Evolutionary conservation across 2,329 filamentous ascomycete species (phyloP).

Genomic region (Verticillium zaregamsianum): DNA sequence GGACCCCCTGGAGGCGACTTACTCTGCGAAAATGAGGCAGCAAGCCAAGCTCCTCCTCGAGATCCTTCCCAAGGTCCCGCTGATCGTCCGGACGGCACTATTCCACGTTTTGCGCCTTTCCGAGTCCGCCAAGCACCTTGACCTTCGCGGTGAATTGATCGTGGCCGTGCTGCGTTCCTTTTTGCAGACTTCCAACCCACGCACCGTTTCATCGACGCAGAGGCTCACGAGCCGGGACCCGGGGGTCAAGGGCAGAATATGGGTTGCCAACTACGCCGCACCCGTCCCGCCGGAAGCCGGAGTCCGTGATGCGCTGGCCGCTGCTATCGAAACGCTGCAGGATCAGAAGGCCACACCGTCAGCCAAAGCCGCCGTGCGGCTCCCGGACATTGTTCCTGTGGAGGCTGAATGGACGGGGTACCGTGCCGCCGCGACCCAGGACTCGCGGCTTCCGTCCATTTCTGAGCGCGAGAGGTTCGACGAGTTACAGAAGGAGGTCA

Average conservation of each 20-base stretch:
- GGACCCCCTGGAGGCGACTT: conserved; percentile 7
- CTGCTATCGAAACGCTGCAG: conserved; percentile 52
- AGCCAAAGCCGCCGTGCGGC: conserved; percentile 21
- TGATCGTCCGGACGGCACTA: conserved; percentile 58
- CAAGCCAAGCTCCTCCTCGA: conserved; percentile 13
- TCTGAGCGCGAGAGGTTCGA: conserved; percentile 62
- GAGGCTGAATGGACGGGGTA: conserved; percentile 77
- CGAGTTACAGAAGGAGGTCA: conserved; percentile 63
- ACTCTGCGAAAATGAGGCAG: not conserved
- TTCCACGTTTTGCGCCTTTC: conserved; percentile 65
- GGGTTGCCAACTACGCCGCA: conserved; percentile 70
- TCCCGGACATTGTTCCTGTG: conserved; percentile 52
- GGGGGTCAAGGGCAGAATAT: conserved; percentile 73
- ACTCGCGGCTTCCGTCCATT: conserved; percentile 48
- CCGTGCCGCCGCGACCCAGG: conserved; percentile 46
- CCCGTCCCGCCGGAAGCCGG: conserved; percentile 53
- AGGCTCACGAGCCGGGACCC: conserved; percentile 56
- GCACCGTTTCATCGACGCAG: conserved; percentile 60
- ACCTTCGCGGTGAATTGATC: conserved; percentile 69
- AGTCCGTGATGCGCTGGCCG: conserved; percentile 53
- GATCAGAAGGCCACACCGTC: conserved; percentile 22
- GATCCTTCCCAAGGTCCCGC: conserved; percentile 54
- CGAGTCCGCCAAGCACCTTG: conserved; percentile 69
- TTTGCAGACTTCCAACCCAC: conserved; percentile 40
- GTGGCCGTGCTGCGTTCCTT: conserved; percentile 69